A percentile compares a stretch with the other conserved stretches of the same genome.
These are phyloP conservation scores for Saccharum officinarum DNA, from an alignment of 176 grass and related monocot genomes.

Conservation along the genomic window DNA sequence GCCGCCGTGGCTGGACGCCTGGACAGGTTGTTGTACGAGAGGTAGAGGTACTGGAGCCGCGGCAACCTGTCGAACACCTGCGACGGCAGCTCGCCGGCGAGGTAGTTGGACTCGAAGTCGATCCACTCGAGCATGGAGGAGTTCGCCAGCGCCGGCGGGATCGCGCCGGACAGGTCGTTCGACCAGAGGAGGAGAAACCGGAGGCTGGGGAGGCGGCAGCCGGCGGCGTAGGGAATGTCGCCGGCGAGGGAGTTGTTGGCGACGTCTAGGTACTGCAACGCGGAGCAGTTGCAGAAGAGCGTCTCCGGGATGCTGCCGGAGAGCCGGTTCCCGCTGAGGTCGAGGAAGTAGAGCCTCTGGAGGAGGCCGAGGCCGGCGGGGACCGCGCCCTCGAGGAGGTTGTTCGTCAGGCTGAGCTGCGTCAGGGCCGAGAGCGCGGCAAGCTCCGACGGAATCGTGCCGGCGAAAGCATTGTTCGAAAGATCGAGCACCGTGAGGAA, in stretches of 20 bases:
- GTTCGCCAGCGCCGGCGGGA: conserved; percentile 62
- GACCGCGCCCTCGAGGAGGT: conserved; percentile 55
- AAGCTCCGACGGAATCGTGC: conserved; percentile 51
- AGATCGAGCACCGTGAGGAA: conserved; percentile 61
- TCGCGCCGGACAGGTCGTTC: conserved; percentile 56
- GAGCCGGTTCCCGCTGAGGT: conserved; percentile 57
- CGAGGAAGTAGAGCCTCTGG: conserved; percentile 51
- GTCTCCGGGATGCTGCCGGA: conserved; percentile 44
- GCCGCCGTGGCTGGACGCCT: conserved; percentile 50
- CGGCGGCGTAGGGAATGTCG: conserved; percentile 54
- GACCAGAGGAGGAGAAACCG: conserved; percentile 76
- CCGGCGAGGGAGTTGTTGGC: conserved; percentile 74
- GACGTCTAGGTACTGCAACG: conserved; percentile 72
- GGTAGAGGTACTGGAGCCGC: conserved; percentile 60
- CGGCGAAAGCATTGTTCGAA: conserved; percentile 52
- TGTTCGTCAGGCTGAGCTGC: conserved; percentile 65
- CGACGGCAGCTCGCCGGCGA: conserved; percentile 55
- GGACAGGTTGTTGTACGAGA: conserved; percentile 85
- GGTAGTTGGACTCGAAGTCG: conserved; percentile 70
- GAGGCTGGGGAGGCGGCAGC: conserved; percentile 53
- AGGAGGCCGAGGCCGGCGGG: conserved; percentile 61
- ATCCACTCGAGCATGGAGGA: conserved; percentile 72
- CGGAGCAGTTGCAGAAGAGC: conserved; percentile 79
- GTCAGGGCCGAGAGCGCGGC: conserved; percentile 39
- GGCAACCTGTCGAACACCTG: conserved; percentile 66